These are phyloP conservation scores for Elsinoe fawcettii DNA, from an alignment of 2,329 filamentous ascomycete species.

Conservation along the genomic window DNA sequence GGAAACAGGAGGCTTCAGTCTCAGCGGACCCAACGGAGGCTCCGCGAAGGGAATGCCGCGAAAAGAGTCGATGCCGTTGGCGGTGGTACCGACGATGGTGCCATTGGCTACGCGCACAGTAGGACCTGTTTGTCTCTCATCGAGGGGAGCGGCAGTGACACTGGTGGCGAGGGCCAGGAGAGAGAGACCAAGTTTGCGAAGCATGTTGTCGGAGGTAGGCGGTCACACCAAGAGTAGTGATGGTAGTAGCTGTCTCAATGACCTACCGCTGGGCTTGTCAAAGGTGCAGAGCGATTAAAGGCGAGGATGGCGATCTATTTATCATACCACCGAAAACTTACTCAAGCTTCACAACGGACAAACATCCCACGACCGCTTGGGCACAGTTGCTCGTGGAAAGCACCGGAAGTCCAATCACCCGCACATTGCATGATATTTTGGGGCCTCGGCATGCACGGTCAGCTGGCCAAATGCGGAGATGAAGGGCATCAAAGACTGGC, in stretches of 20 bases:
- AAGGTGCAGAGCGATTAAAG: neutral
- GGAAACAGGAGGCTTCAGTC: conserved; percentile 60
- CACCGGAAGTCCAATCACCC: conserved; percentile 2
- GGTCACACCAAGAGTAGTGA: neutral
- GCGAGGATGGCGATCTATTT: neutral
- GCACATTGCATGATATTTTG: neutral
- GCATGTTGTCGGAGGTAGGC: conserved; percentile 9
- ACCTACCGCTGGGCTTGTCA: neutral
- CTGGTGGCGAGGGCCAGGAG: conserved; percentile 14
- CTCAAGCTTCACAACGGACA: neutral
- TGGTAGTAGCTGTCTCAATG: neutral
- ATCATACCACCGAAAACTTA: neutral
- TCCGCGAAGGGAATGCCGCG: conserved; percentile 69
- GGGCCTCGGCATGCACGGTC: neutral
- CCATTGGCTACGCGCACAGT: conserved; percentile 50
- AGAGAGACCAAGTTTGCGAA: conserved; percentile 1
- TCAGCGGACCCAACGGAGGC: conserved; percentile 56
- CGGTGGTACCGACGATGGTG: conserved; percentile 46
- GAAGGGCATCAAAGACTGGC: neutral
- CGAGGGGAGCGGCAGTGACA: conserved; percentile 15
- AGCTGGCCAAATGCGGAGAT: conserved; percentile 9
- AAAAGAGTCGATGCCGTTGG: conserved; percentile 55
- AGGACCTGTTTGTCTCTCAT: conserved; percentile 31
- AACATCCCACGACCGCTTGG: neutral
- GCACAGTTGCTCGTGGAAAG: neutral